phyloP scores from a whole-genome alignment of 305 asterid genomes.

The Solanum hybrid region DNA sequence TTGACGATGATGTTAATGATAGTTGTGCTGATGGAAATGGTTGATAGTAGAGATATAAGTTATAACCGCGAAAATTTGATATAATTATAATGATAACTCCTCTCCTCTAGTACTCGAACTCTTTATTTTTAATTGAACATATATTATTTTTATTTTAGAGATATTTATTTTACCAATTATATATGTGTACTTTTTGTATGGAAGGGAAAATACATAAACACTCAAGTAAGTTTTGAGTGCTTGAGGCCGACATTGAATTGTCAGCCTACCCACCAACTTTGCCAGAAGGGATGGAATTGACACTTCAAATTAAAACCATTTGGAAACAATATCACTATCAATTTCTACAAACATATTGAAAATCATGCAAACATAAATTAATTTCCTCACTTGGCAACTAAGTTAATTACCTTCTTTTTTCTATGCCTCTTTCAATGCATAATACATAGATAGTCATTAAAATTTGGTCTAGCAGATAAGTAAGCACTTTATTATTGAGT shows the following conservation, averaged over 20 bases:
- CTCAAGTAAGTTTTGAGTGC: neutral
- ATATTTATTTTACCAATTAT: neutral
- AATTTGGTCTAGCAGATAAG: neutral
- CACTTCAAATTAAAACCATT: neutral
- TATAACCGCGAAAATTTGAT: neutral
- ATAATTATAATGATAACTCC: neutral
- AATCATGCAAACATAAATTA: too few relatives aligned
- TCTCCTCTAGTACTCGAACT: neutral
- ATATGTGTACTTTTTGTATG: neutral
- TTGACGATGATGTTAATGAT: neutral
- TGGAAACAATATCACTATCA: neutral
- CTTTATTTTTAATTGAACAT: neutral
- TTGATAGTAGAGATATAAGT: rapidly evolving
- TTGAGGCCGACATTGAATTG: conserved; percentile 1
- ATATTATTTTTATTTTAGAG: neutral
- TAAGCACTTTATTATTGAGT: too few relatives aligned
- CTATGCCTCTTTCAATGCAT: neutral
- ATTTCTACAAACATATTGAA: neutral
- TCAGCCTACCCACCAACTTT: conserved; percentile 7
- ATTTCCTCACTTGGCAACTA: neutral
- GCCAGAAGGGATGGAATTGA: conserved; percentile 5
- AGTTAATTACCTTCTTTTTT: neutral
- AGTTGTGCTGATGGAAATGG: neutral
- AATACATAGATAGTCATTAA: neutral
- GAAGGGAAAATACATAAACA: neutral